phyloP scores from a whole-genome alignment of 75 land plant species.

The Pinus taeda region DNA sequence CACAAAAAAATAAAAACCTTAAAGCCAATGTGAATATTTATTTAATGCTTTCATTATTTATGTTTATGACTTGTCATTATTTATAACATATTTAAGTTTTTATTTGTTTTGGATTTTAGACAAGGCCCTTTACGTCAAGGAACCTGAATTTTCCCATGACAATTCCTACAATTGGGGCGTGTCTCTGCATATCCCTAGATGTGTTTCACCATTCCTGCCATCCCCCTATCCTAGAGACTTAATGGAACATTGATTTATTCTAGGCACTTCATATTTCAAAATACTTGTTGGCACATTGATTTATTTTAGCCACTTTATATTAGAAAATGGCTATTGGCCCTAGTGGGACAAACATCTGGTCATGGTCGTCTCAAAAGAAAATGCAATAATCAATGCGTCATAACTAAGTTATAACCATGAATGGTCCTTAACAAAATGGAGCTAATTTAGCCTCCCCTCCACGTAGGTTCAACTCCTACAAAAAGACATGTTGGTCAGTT shows the following conservation, averaged over 20 bases:
- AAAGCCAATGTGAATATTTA: no score
- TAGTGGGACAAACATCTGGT: background rate
- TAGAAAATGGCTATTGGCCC: background rate
- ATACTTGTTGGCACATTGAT: background rate
- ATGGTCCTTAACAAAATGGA: background rate
- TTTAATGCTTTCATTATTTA: no score
- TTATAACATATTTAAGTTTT: no score
- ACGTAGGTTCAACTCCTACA: no score
- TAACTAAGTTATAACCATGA: background rate
- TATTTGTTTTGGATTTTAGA: no score
- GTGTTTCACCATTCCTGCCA: background rate
- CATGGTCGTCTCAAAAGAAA: background rate
- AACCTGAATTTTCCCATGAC: no score
- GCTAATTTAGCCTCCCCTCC: background rate
- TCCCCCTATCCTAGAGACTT: background rate
- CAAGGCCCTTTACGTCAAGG: no score
- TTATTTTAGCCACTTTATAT: background rate
- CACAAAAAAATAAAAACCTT: no score
- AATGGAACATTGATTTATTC: background rate
- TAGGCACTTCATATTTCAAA: background rate
- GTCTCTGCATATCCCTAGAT: background rate
- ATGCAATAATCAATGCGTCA: background rate
- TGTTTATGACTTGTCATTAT: no score
- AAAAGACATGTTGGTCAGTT: no score
- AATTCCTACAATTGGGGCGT: no score